These are phyloP conservation scores for Eryngium alpinum DNA, from an alignment of 140 eudicot genomes.

Conservation along the genomic window DNA sequence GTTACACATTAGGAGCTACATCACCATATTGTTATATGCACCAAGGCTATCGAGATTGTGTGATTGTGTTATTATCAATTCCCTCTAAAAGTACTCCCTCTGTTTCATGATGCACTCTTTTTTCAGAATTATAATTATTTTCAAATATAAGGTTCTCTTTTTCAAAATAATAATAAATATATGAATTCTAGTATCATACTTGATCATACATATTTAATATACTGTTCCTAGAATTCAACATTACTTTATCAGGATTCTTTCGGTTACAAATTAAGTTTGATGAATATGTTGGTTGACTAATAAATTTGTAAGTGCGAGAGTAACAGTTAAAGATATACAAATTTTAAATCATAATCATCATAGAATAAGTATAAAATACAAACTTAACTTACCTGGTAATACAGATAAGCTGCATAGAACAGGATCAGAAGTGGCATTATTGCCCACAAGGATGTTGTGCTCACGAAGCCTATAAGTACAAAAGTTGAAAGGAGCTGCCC, in stretches of 20 bases:
- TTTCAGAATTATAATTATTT: too few species aligned
- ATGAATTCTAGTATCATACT: background rate
- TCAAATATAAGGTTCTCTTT: too few species aligned
- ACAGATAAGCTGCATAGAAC: conserved; percentile 94
- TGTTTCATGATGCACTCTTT: too few species aligned
- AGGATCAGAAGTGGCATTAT: conserved; percentile 89
- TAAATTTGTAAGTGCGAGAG: background rate
- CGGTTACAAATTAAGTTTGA: background rate
- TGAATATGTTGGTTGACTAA: background rate
- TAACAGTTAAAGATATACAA: conserved; percentile 6
- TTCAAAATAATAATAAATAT: too few species aligned
- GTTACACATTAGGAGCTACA: background rate
- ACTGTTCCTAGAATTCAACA: background rate
- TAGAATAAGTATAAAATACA: background rate
- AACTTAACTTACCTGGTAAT: conserved; percentile 60
- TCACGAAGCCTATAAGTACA: conserved; percentile 82
- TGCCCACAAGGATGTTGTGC: conserved; percentile 95
- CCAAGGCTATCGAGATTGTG: background rate
- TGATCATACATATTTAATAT: background rate
- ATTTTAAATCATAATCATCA: background rate
- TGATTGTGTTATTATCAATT: background rate
- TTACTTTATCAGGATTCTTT: background rate
- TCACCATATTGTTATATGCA: background rate
- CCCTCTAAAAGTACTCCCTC: background rate
- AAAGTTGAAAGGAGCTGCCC: conserved; percentile 86